Evolutionary conservation across 495 filamentous ascomycete species (phyloP).

Genomic region (Penicillium samsonianum): DNA sequence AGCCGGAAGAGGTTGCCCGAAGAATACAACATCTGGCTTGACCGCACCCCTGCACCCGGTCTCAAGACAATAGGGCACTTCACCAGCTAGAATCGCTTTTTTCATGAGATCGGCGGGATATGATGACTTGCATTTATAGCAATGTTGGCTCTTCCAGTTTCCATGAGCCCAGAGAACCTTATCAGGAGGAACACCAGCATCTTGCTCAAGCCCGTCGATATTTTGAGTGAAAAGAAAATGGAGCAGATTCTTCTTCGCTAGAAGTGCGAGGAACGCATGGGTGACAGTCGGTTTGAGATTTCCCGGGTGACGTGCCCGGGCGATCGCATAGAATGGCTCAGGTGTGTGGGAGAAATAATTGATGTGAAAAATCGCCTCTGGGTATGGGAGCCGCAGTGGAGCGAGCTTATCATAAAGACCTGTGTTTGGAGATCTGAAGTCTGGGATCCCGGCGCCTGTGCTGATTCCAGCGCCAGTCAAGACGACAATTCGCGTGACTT

Average conservation of each 20-base stretch:
- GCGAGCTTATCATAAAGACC: constrained; percentile 83
- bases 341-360: constrained; percentile 77
- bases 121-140: constrained; percentile 69
- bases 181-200: constrained; percentile 72
- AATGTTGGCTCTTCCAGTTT: constrained; percentile 78
- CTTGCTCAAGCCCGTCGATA: constrained; percentile 83
- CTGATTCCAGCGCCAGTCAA: constrained; percentile 36
- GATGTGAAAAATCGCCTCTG: constrained; percentile 74
- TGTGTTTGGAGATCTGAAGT: constrained; percentile 73
- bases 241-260: constrained; percentile 69
- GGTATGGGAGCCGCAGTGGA: constrained; percentile 73
- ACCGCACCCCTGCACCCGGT: constrained; percentile 68
- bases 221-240: constrained; percentile 88
- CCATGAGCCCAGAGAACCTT: constrained; percentile 84
- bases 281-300: constrained; percentile 75
- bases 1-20: constrained; percentile 74
- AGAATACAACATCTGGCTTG: constrained; percentile 95
- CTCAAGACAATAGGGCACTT: constrained; percentile 65
- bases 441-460: constrained; percentile 73
- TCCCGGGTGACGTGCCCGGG: constrained; percentile 79
- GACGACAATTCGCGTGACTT: constrained; percentile 27
- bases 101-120: constrained; percentile 71
- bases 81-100: constrained; percentile 54
- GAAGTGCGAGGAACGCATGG: constrained; percentile 69
- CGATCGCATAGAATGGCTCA: constrained; percentile 81